phyloP scores from a whole-genome alignment of 805 yeast genomes.

The Helenozyma rhizophorensis region DNA sequence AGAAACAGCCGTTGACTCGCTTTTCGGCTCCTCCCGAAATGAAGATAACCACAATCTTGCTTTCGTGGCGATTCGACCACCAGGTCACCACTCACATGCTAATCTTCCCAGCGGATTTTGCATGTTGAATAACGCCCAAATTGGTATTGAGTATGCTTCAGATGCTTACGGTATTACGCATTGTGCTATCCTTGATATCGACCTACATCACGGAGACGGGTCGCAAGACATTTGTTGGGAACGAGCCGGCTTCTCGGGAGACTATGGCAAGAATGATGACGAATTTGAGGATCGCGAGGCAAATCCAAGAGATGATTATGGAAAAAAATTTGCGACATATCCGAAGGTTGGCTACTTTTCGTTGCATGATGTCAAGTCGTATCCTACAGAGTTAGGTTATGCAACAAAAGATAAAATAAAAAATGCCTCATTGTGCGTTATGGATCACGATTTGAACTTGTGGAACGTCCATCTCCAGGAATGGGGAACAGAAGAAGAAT shows the following conservation, averaged over 20 bases:
- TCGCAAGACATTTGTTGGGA: slow-evolving; percentile 84
- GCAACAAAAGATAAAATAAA: slow-evolving; percentile 67
- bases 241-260: slow-evolving; percentile 56
- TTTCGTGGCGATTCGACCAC: slow-evolving; percentile 71
- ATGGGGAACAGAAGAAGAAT: slow-evolving; percentile 61
- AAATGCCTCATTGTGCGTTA: slow-evolving; percentile 74
- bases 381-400: slow-evolving; percentile 76
- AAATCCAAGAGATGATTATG: slow-evolving; percentile 44
- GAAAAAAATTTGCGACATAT: slow-evolving; percentile 37
- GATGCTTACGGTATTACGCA: slow-evolving; percentile 63
- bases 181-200: slow-evolving; percentile 78
- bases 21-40: slow-evolving; percentile 18
- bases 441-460: slow-evolving; percentile 71
- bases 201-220: slow-evolving; percentile 87
- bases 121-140: slow-evolving; percentile 73
- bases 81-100: slow-evolving; percentile 85
- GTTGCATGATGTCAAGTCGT: slow-evolving; percentile 79
- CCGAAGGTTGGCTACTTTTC: slow-evolving; percentile 81
- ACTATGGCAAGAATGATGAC: slow-evolving; percentile 44
- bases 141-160: slow-evolving; percentile 74
- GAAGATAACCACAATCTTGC: slow-evolving; percentile 38
- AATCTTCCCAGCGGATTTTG: slow-evolving; percentile 85
- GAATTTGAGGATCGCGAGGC: slow-evolving; percentile 32
- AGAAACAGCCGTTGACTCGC: slow-evolving; percentile 61
- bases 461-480: slow-evolving; percentile 82